A percentile compares a stretch with the other conserved stretches of the same genome.
phyloP scores from a whole-genome alignment of 2,329 filamentous ascomycete genomes.

The Colletotrichum eleusines region DNA sequence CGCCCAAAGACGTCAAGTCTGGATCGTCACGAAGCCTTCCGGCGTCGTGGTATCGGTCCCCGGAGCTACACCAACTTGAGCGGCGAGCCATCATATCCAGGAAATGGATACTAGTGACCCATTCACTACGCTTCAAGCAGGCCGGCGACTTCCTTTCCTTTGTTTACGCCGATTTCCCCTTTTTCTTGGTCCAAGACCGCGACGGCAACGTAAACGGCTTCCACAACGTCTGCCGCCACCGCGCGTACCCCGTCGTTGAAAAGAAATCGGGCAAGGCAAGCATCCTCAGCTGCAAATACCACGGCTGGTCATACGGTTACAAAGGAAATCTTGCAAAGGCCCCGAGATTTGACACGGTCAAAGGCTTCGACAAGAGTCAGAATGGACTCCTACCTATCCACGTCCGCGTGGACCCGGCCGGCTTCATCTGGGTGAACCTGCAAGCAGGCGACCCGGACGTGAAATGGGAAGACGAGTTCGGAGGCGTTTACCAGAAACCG shows the following conservation, averaged over 20 bases:
- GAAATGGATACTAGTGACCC: slow-evolving; percentile 49
- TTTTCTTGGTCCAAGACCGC: slow-evolving; percentile 44
- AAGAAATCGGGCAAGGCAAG: slow-evolving; percentile 41
- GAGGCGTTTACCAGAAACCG: slow-evolving; percentile 44
- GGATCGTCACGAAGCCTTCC: slow-evolving; percentile 44
- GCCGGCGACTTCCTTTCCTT: slow-evolving; percentile 42
- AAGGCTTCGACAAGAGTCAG: slow-evolving; percentile 54
- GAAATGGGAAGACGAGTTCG: slow-evolving; percentile 58
- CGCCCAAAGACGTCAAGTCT: slow-evolving; percentile 8
- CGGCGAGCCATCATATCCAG: slow-evolving; percentile 55
- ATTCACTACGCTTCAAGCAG: slow-evolving; percentile 42
- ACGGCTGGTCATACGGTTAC: slow-evolving; percentile 60
- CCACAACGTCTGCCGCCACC: slow-evolving; percentile 44
- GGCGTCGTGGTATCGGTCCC: slow-evolving; percentile 45
- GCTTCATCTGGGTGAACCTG: slow-evolving; percentile 66
- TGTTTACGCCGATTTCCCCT: slow-evolving; percentile 43
- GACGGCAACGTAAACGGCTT: slow-evolving; percentile 43
- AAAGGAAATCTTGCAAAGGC: slow-evolving; percentile 58
- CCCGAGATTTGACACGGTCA: slow-evolving; percentile 54
- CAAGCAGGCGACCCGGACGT: slow-evolving; percentile 54
- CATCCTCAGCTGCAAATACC: slow-evolving; percentile 50
- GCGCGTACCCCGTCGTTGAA: slow-evolving; percentile 44
- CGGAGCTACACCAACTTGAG: slow-evolving; percentile 56
- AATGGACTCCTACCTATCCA: slow-evolving; percentile 54
- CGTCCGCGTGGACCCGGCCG: slow-evolving; percentile 57